Evolutionary conservation across 768 basidiomycete species (phyloP), one percentile per base, ranked within the genome.

Genomic region (Polyporus arcularius): DNA sequence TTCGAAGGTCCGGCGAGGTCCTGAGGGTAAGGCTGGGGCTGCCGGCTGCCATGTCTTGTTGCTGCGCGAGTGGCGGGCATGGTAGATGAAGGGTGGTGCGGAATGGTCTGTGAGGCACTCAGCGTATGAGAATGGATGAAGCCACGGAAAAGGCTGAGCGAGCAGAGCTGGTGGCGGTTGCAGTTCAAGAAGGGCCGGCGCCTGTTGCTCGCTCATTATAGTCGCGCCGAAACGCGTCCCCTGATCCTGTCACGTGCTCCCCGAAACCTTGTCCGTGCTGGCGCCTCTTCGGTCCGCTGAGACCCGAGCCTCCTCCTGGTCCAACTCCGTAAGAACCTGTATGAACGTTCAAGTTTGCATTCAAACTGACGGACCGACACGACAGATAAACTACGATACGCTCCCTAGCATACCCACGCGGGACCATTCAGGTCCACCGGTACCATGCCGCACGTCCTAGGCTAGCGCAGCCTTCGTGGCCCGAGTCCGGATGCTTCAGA

Each of bases 51-150:
- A 3, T 62, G 64, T 18, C 65, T 58, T 2, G 40, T n/a, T 39
- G 48, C 56, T 31, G 53, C 32, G 35, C 67, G 64, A 18, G 57
- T 65, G 38, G 60, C 64, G 51, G 67, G 67, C 67, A 67, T 67
- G 40, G 12, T 57, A 7, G 43, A 14, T 26, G 16, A 32, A 54
- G 35, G 18, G 21, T 12, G 5, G 11, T 5, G 28, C 4, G 31
- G 1, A 28, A 30, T 4, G 18, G 4, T 16, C n/a, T n/a, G 18
- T 9, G 40, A 14, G 41, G 49, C 14, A 9, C 28, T 16, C 15
- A 32, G 38, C 4, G 55, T 30, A 26, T 11, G 12, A 42, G 38
- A 35, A 15, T 16, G 39, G 16, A 35, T 18, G 2, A 18, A 28
- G 28, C n/a, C 28, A 4, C 39, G 32, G 30, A 18, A 16, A 26